These are phyloP conservation scores for Schizonepeta tenuifolia DNA, from an alignment of 257 asterid species.

Conservation along the genomic window DNA sequence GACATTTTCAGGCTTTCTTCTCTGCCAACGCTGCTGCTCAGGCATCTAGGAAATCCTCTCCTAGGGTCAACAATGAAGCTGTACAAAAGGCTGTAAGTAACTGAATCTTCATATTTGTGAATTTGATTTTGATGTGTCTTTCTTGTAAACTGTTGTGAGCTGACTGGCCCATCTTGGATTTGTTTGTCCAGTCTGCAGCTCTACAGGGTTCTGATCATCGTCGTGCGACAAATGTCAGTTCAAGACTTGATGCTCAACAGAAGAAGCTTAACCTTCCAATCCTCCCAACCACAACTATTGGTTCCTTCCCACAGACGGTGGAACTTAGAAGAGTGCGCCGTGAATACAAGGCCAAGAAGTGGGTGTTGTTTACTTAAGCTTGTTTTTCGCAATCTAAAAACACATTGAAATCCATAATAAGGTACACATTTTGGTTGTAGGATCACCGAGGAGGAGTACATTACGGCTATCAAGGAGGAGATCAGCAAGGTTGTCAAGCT, in stretches of 20 bases:
- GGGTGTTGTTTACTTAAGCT: constrained; percentile 33
- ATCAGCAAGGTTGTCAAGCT: constrained; percentile 93
- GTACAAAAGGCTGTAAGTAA: constrained; percentile 98
- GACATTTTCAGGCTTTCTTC: constrained; percentile 64
- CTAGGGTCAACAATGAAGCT: constrained; percentile 85
- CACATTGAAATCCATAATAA: constrained; percentile 4
- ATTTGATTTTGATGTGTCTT: neutral
- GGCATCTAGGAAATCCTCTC: constrained; percentile 95
- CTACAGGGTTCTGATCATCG: constrained; percentile 96
- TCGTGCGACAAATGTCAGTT: constrained; percentile 88
- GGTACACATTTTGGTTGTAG: constrained; percentile 40
- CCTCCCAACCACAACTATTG: constrained; percentile 98
- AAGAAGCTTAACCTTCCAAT: constrained; percentile 97
- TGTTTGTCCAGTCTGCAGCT: constrained; percentile 65
- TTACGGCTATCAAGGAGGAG: constrained; percentile 81
- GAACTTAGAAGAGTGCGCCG: constrained; percentile 97
- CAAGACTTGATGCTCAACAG: constrained; percentile 96
- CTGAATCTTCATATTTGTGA: constrained; percentile 3
- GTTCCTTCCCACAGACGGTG: constrained; percentile 94
- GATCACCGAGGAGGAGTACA: constrained; percentile 89
- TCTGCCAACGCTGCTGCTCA: constrained; percentile 86
- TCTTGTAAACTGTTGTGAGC: constrained; percentile 24
- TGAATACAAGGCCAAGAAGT: constrained; percentile 97
- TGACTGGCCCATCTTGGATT: constrained; percentile 11
- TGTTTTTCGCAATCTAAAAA: neutral